phyloP scores from a whole-genome alignment of 495 filamentous ascomycete genomes.

The Hypoxylon lienhwacheense region DNA sequence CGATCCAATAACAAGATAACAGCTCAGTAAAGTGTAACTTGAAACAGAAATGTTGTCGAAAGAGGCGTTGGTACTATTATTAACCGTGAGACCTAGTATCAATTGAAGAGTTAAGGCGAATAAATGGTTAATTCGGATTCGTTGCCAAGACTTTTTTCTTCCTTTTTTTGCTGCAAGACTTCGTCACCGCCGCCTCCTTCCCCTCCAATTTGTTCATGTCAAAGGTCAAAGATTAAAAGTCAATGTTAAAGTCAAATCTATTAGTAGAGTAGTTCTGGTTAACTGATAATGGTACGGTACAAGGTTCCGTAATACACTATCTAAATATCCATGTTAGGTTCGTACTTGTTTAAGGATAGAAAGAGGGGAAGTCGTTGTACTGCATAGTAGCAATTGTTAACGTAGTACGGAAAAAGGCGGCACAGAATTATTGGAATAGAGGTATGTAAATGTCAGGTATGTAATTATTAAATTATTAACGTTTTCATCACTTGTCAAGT shows the following conservation, averaged over 20 bases:
- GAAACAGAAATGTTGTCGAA: background rate
- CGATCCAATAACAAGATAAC: background rate
- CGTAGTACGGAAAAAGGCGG: conserved; percentile 1
- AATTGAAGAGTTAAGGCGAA: conserved; percentile 1
- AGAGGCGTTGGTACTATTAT: background rate
- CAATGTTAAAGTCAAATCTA: no score
- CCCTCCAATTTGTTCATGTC: background rate
- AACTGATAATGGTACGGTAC: no score
- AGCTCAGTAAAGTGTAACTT: background rate
- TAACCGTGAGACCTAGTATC: conserved; percentile 1
- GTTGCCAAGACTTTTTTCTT: conserved; percentile 3
- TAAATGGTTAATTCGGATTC: conserved; percentile 4
- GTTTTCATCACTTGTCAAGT: no score
- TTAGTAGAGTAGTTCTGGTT: no score
- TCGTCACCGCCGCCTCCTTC: background rate
- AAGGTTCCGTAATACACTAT: background rate
- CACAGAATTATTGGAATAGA: background rate
- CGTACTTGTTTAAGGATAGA: background rate
- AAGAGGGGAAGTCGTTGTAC: background rate
- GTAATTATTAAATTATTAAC: no score
- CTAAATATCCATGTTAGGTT: background rate
- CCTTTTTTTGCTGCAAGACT: conserved; percentile 1
- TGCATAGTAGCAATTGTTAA: conserved; percentile 16
- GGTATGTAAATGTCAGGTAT: background rate
- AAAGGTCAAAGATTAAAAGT: no score